Evolutionary conservation across 345 rosid genomes (phyloP), one percentile per base, ranked within the genome.

Genomic region (Aquilaria yunnanensis): DNA sequence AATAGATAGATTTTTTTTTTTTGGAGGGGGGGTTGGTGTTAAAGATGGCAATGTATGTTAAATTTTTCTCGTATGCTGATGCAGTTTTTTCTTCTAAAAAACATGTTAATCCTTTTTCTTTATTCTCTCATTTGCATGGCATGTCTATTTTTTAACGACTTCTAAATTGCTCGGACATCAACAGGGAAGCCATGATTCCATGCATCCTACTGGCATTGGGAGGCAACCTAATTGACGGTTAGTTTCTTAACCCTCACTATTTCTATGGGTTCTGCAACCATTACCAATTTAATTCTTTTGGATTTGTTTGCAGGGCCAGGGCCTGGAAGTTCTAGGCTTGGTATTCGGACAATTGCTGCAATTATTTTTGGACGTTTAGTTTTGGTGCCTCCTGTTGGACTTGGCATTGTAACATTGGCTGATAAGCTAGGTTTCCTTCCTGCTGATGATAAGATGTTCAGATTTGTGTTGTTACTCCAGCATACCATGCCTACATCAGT

Each of bases 401-500:
- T 95, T 56, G 96, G 96, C 70, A 91, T 91, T 52, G 97, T 95
- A 60, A 89, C 64, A 59, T 72, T 95, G 80, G 99, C 98, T 71
- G 97, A 95, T 82, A 95, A 80, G 78, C 86, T 95, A 23, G 97
- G 99, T n/a, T 91, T 95, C 76, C 92, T 95, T 51, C 96, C 98
- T n/a, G 68, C 82, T 46, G 86, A 73, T 14, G 99, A 95, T 79
- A 85, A 85, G 78, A 95, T 95, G 98, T 91, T 95, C 77, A 79
- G 85, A 61, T 95, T 94, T 68, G 97, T 95, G 59, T 72, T 91
- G 32, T 92, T 95, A 43, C 85, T 95, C 66, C 98, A 95, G 74
- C 97, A 95, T 63, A 51, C 99, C 62, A 95, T 91, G 99, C 99
- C 99, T 32, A 91, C 98, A 70, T 95, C 99, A 23, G 82, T 95